These are phyloP conservation scores for Phaeodactylum tricornutum DNA, from an alignment of 108 stramenopile genomes.

Conservation along the genomic window DNA sequence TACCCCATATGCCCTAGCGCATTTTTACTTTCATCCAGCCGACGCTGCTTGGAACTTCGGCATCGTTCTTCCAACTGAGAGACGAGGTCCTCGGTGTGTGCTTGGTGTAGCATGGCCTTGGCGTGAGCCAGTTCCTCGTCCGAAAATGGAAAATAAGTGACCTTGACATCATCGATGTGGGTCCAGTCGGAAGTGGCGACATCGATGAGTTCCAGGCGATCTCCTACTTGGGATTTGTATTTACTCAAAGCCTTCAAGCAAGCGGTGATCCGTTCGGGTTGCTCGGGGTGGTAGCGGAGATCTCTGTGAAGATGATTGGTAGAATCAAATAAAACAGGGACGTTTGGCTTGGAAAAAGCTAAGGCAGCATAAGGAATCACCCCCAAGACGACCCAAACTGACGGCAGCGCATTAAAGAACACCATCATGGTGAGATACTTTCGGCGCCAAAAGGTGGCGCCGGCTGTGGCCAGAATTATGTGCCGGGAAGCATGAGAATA, in stretches of 20 bases:
- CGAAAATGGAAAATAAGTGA: conserved; percentile 14
- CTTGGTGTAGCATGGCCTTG: conserved; percentile 16
- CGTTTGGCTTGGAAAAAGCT: too few species aligned
- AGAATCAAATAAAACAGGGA: conserved; percentile 32
- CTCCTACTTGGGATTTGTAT: not conserved
- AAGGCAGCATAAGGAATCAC: too few species aligned
- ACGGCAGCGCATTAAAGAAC: too few species aligned
- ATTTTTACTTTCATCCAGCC: conserved; percentile 31
- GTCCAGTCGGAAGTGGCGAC: conserved; percentile 3
- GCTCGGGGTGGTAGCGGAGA: conserved; percentile 36
- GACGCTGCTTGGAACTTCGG: conserved; percentile 11
- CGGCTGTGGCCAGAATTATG: too few species aligned
- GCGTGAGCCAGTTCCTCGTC: conserved; percentile 22
- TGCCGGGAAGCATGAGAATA: too few species aligned
- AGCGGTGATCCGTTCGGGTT: conserved; percentile 28
- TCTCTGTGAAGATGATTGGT: conserved; percentile 31
- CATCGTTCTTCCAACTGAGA: conserved; percentile 20
- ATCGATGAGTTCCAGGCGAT: conserved; percentile 12
- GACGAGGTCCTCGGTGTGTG: conserved; percentile 22
- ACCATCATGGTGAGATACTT: too few species aligned
- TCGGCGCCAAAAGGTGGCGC: too few species aligned
- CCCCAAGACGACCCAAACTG: too few species aligned
- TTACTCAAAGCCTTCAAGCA: conserved; percentile 17
- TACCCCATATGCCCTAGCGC: conserved; percentile 38
- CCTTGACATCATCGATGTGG: not conserved